Evolutionary conservation across 2,329 filamentous ascomycete genomes (phyloP).

Genomic region (Alternaria metachromatica): DNA sequence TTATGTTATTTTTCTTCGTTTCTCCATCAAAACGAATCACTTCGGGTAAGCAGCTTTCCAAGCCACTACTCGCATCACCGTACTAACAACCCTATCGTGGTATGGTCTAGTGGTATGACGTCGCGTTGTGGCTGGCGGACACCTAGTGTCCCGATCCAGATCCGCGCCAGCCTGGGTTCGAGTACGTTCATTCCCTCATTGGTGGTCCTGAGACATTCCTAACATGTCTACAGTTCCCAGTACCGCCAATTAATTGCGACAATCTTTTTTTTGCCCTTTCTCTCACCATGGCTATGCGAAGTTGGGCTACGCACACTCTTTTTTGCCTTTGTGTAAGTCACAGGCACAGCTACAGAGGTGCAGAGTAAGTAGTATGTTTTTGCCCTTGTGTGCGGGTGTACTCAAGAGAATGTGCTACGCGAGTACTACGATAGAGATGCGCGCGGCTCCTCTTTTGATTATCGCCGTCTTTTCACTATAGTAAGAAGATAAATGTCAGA

Average conservation of each 20-base stretch:
- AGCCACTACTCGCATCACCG: background rate
- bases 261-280: slow-evolving; percentile 23
- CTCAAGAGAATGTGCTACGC: background rate
- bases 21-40: slow-evolving; percentile 23
- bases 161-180: slow-evolving; percentile 49
- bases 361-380: background rate
- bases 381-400: background rate
- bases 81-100: slow-evolving; percentile 15
- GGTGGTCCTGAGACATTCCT: slow-evolving; percentile 27
- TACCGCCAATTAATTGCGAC: slow-evolving; percentile 35
- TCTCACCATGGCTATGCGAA: background rate
- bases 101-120: slow-evolving; percentile 51
- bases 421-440: background rate
- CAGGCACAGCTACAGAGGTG: background rate
- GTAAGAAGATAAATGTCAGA: background rate
- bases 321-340: background rate
- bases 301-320: background rate
- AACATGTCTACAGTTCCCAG: slow-evolving; percentile 41
- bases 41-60: slow-evolving; percentile 11
- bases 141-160: slow-evolving; percentile 32
- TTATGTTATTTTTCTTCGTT: background rate
- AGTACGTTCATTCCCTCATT: slow-evolving; percentile 33
- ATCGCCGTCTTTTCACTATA: background rate
- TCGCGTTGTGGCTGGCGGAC: slow-evolving; percentile 48
- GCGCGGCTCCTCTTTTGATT: background rate